Evolutionary conservation across 139 green algal genomes (phyloP).

Genomic region (Micromonas pusilla): DNA sequence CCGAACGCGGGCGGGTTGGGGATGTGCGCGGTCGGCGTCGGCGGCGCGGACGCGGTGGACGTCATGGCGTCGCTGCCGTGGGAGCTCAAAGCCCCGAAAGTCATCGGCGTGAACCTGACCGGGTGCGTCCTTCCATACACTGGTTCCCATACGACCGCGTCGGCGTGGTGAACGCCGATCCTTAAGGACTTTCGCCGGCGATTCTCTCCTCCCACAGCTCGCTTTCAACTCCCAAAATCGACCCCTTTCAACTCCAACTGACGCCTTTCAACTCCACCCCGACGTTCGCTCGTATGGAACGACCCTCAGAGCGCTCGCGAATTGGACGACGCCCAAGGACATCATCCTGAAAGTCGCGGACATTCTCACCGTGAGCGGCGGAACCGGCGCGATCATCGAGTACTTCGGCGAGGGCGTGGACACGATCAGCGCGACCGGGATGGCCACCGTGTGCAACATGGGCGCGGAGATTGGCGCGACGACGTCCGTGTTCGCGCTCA

Average conservation of each 20-base stretch:
- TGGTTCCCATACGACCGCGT: too few species aligned
- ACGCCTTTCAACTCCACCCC: too few species aligned
- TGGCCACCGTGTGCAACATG: conserved; percentile 14
- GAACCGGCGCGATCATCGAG: conserved; percentile 11
- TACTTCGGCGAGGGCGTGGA: conserved; percentile 15
- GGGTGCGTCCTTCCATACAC: too few species aligned
- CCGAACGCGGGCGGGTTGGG: conserved; percentile 5
- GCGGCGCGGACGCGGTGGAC: conserved; percentile 11
- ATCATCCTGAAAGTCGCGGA: conserved; percentile 9
- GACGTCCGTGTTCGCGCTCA: background rate
- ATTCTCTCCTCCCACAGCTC: too few species aligned
- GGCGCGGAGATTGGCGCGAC: conserved; percentile 13
- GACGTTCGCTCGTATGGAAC: too few species aligned
- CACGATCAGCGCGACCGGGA: background rate
- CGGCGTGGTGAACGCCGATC: too few species aligned
- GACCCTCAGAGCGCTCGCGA: too few species aligned
- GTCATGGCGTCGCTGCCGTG: conserved; percentile 41
- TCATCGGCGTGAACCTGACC: conserved; percentile 64
- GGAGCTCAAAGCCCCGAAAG: conserved; percentile 89
- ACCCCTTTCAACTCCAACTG: too few species aligned
- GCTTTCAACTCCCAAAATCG: too few species aligned
- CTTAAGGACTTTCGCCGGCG: too few species aligned
- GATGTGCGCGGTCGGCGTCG: conserved; percentile 5
- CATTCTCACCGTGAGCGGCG: conserved; percentile 1
- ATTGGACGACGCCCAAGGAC: conserved; percentile 10